A percentile compares a stretch with the other conserved stretches of the same genome.
phyloP scores from a whole-genome alignment of 306 rosid genomes.

The Psophocarpus tetragonolobus region DNA sequence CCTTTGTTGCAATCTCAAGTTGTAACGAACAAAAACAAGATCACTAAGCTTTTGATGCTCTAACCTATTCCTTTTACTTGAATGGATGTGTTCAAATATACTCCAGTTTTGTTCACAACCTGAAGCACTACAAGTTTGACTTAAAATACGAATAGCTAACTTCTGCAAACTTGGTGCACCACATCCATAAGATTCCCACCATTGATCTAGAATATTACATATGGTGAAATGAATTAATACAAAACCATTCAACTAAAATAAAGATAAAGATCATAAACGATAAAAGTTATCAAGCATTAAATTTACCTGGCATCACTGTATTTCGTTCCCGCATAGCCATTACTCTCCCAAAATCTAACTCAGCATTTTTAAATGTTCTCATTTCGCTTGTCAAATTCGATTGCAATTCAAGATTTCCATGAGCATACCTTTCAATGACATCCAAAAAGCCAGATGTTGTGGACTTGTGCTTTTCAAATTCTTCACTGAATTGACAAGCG shows the following conservation, averaged over 20 bases:
- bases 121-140: not conserved
- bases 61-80: not conserved
- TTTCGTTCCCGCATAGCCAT: not conserved
- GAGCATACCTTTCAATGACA: not conserved
- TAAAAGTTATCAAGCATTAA: not conserved
- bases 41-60: not conserved
- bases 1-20: not conserved
- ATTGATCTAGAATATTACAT: not conserved
- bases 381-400: not conserved
- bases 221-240: not conserved
- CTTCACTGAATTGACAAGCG: not conserved
- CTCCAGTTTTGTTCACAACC: not conserved
- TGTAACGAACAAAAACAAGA: not conserved
- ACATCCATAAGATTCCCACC: not conserved
- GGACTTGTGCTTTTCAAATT: not conserved
- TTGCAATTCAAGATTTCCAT: not conserved
- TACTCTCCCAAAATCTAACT: not conserved
- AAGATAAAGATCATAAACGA: not conserved
- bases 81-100: not conserved
- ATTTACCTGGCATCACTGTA: not conserved
- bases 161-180: too few species aligned
- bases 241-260: not conserved
- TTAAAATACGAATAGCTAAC: not conserved
- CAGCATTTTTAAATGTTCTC: not conserved
- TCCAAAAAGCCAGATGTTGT: not conserved